Evolutionary conservation across 148 eudicot genomes (phyloP).

Genomic region (Cornus suecica): DNA sequence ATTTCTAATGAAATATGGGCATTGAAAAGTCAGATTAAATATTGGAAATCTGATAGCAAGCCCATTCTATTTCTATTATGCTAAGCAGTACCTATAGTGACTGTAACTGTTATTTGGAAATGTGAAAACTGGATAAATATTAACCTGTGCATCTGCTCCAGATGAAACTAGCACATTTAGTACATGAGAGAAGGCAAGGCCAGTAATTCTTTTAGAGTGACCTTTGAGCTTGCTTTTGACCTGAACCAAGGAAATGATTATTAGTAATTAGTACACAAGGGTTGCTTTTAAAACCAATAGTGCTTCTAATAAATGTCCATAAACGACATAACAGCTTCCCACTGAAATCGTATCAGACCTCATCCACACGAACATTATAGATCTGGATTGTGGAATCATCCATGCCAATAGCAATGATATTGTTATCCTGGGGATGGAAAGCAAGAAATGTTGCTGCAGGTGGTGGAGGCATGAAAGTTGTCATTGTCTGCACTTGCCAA

Average conservation of each 20-base stretch:
- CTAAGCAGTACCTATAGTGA: neutral
- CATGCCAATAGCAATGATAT: constrained; percentile 94
- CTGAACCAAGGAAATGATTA: constrained; percentile 32
- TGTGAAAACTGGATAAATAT: neutral
- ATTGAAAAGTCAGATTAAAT: neutral
- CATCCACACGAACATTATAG: constrained; percentile 86
- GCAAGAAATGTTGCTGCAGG: constrained; percentile 95
- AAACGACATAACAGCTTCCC: neutral
- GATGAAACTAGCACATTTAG: constrained; percentile 80
- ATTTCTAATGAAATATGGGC: neutral
- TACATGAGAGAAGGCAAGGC: constrained; percentile 80
- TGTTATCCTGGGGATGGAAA: constrained; percentile 92
- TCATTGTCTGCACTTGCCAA: constrained; percentile 72
- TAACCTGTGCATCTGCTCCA: constrained; percentile 92
- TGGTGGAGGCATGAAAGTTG: constrained; percentile 86
- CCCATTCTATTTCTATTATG: neutral
- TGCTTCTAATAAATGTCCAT: neutral
- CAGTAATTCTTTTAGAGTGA: constrained; percentile 81
- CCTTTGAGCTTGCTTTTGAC: constrained; percentile 87
- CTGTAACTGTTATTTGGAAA: neutral
- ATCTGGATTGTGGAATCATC: constrained; percentile 91
- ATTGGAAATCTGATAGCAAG: neutral
- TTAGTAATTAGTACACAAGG: neutral
- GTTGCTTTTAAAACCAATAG: neutral
- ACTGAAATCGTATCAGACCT: constrained; percentile 39